Evolutionary conservation across 2,329 filamentous ascomycete species (phyloP), one percentile per base, ranked within the genome.

Genomic region (Fusarium pseudonygamai): DNA sequence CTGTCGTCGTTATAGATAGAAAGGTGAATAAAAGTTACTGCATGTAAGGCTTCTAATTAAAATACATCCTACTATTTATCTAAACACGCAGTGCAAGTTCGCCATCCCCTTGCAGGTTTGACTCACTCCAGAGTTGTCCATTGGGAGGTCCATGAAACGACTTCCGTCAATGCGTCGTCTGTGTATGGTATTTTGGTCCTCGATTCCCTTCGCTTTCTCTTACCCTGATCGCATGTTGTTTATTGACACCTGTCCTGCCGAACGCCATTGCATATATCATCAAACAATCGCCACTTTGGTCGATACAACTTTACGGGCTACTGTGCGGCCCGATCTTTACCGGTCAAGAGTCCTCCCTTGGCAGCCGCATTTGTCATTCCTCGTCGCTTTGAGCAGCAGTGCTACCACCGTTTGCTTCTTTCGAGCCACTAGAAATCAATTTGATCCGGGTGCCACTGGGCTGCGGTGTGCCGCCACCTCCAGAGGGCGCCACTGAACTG

Each of bases 381-480:
- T 89, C 86, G 71, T 90, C 88, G 78, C 88, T 90, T 76, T 86
- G 85, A 60, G 81, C 79, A 12, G 81, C 79, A 56, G 82, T 81
- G 70, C 81, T 84, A 28, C 78, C 79, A 26, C 83, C 79, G 24
- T 84, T 85, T 32, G 78, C 76, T 60, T 83, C 82, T 59, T 80
- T 81, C 14, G 81, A 77, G 49, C 80, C 75, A 67, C 79, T 84
- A 43, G 83, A 84, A 50, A 86, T 92, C 70, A 96, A 86, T 84
- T 93, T 95, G 82, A 96, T 95, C 64, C 92, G 86, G 8, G 89
- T 90, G 20, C 86, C 82, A 71, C 85, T 87, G 40, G 90, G 88
- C 77, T 92, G 86, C 30, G 93, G 93, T 32, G 93, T 95, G 57
- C 88, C 87, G 24, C 86, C 86, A 67, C 84, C 88, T 11, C 89